phyloP scores from a whole-genome alignment of 495 filamentous ascomycete genomes.

The Penicillium bovifimosum region DNA sequence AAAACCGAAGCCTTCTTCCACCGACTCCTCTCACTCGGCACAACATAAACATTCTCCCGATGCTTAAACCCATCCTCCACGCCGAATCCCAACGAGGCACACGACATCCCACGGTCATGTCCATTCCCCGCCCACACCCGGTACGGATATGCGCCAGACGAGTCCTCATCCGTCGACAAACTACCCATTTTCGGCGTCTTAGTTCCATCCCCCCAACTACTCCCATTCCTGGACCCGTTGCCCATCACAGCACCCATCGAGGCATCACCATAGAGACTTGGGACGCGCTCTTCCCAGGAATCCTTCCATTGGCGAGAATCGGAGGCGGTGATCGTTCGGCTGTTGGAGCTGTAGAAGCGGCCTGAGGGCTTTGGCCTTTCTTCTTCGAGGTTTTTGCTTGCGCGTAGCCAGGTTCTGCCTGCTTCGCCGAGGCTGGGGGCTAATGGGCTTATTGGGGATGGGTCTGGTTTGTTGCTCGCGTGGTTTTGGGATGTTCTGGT shows the following conservation, averaged over 20 bases:
- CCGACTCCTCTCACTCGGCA: constrained; percentile 3
- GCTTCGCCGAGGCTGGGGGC: constrained; percentile 8
- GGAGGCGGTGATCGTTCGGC: background rate
- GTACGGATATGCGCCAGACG: background rate
- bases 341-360: background rate
- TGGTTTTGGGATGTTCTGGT: background rate
- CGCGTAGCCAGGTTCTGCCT: constrained; percentile 15
- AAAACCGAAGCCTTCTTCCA: constrained; percentile 15
- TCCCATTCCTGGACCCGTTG: background rate
- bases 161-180: background rate
- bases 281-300: constrained; percentile 1
- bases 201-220: background rate
- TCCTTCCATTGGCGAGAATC: background rate
- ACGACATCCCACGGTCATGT: background rate
- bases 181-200: background rate
- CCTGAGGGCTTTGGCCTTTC: background rate
- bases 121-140: background rate
- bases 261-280: background rate
- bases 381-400: constrained; percentile 6
- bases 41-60: constrained; percentile 3
- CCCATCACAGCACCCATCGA: background rate
- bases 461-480: background rate
- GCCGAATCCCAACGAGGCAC: background rate
- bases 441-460: background rate
- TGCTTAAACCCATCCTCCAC: background rate